Evolutionary conservation across 805 yeast species (phyloP).

Genomic region (Candida stauntonica): DNA sequence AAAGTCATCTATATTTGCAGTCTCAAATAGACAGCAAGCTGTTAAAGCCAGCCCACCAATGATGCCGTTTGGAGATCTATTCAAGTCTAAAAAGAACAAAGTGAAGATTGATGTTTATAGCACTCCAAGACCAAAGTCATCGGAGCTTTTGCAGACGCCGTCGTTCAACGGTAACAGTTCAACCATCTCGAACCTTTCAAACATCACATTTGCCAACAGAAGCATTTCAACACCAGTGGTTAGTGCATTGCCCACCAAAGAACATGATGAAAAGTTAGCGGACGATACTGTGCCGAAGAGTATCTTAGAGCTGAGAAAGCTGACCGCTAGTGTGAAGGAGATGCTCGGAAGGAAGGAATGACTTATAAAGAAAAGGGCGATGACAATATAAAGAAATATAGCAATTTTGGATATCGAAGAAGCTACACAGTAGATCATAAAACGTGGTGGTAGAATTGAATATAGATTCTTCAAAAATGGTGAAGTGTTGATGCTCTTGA

Average conservation of each 20-base stretch:
- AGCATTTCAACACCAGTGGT: constrained; percentile 13
- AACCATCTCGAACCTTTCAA: constrained; percentile 23
- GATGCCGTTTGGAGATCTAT: constrained; percentile 9
- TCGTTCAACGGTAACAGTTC: constrained; percentile 24
- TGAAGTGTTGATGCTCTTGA: too few species aligned
- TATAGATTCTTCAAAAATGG: too few species aligned
- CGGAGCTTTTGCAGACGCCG: constrained; percentile 27
- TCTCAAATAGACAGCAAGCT: neutral
- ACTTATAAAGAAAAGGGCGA: neutral
- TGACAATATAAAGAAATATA: too few species aligned
- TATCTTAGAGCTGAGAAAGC: constrained; percentile 22
- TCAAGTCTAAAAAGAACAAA: constrained; percentile 13
- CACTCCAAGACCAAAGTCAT: constrained; percentile 29
- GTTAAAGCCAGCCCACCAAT: constrained; percentile 1
- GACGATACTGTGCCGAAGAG: constrained; percentile 19
- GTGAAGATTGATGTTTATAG: constrained; percentile 21
- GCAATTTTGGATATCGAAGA: too few species aligned
- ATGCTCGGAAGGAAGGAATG: constrained; percentile 14
- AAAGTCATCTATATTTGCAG: constrained; percentile 4
- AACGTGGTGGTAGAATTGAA: too few species aligned
- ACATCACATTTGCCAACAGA: constrained; percentile 24
- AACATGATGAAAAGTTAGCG: too few species aligned
- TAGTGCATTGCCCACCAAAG: constrained; percentile 8
- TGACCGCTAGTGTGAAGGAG: constrained; percentile 24
- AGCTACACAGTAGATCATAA: too few species aligned